phyloP scores from a whole-genome alignment of 2,329 filamentous ascomycete genomes.

The Simplicillium aogashimaense region DNA sequence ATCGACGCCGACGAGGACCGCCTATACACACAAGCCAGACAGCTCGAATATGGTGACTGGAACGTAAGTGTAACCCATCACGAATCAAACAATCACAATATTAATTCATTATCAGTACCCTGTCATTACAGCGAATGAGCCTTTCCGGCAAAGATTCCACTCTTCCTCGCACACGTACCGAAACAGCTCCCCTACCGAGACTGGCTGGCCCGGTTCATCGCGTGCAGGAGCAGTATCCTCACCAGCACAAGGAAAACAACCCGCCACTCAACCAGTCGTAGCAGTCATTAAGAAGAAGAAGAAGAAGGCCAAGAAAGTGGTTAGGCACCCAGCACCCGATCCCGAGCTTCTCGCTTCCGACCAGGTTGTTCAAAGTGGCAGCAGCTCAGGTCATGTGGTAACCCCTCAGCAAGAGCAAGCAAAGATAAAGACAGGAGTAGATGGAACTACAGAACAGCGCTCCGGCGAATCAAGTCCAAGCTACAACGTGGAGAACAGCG shows the following conservation, averaged over 20 bases:
- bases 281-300: conserved; percentile 27
- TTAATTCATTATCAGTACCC: conserved; percentile 57
- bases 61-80: conserved; percentile 59
- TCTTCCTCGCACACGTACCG: conserved; percentile 21
- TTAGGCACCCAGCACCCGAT: conserved; percentile 24
- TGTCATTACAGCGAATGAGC: conserved; percentile 73
- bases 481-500: conserved; percentile 24
- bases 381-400: too few species aligned
- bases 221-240: conserved; percentile 5
- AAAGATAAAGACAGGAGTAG: too few species aligned
- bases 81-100: background rate
- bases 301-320: conserved; percentile 24
- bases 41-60: conserved; percentile 80
- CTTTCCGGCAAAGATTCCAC: conserved; percentile 56
- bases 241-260: conserved; percentile 14
- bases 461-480: conserved; percentile 4
- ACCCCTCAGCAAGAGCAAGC: too few species aligned
- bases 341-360: conserved; percentile 14
- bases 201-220: conserved; percentile 9
- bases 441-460: too few species aligned
- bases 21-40: conserved; percentile 60
- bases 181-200: conserved; percentile 14
- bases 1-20: conserved; percentile 63
- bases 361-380: conserved; percentile 5
- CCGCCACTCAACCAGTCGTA: conserved; percentile 13